Conservation (phyloP, 371 early-diverging fungal genomes). For the Coemansia sp. region DNA sequence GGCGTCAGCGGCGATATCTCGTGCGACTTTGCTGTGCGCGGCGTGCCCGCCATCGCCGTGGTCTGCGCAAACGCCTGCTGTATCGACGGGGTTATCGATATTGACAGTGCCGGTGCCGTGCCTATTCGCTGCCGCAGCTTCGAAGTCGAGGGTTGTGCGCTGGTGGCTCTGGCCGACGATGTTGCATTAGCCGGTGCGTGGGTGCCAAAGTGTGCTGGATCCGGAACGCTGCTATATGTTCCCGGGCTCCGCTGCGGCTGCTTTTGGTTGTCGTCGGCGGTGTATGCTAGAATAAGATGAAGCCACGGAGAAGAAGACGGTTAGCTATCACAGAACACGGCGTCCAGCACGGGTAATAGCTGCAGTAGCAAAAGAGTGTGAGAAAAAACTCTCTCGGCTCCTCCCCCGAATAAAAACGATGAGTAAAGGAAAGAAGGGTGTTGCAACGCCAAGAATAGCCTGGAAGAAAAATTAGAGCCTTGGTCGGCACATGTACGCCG, state of each 20-base stretch:
- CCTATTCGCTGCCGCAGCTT: background rate
- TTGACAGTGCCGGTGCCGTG: slow-evolving; percentile 2
- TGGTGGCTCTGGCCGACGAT: background rate
- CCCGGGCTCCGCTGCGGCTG: background rate
- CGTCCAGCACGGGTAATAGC: background rate
- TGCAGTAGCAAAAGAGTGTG: slow-evolving; percentile 2
- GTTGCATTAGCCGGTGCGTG: slow-evolving; percentile 2
- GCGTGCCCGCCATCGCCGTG: slow-evolving; percentile 16
- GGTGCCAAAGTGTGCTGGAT: background rate
- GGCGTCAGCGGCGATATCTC: slow-evolving; percentile 38
- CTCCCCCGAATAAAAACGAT: background rate
- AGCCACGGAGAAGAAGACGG: background rate
- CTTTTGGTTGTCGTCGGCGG: slow-evolving; percentile 5
- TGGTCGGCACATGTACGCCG: background rate
- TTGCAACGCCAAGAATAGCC: background rate
- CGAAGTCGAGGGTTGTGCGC: background rate
- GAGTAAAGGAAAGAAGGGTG: background rate
- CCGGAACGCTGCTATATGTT: no score
- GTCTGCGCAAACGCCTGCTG: background rate
- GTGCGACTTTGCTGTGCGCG: slow-evolving; percentile 17
- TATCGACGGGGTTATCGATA: slow-evolving; percentile 11
- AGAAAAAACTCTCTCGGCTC: background rate
- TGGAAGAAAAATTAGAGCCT: background rate
- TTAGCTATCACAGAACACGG: background rate
- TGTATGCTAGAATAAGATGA: background rate